These are phyloP conservation scores for Straminergon stramineum DNA, from an alignment of 225 moss, liverwort and hornwort species.

Conservation along the genomic window DNA sequence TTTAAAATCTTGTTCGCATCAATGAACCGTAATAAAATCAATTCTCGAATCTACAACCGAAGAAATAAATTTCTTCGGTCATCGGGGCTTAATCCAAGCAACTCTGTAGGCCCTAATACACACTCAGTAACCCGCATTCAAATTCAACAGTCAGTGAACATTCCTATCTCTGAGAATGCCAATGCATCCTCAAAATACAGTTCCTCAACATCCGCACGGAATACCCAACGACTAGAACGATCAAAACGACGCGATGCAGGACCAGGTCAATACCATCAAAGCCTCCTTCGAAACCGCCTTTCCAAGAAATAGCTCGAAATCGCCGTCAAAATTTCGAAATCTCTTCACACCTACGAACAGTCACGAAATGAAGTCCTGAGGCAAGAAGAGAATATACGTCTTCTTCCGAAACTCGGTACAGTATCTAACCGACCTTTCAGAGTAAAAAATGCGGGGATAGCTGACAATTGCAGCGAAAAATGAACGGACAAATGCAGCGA, in stretches of 20 bases:
- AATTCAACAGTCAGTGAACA: not conserved
- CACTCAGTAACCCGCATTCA: not conserved
- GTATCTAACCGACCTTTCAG: not conserved
- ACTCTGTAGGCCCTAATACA: not conserved
- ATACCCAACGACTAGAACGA: not conserved
- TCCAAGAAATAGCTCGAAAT: not conserved
- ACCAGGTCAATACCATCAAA: not conserved
- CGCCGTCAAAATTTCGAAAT: not conserved
- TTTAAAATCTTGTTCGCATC: not conserved
- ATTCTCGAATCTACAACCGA: not conserved
- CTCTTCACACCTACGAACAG: not conserved
- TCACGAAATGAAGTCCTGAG: not conserved
- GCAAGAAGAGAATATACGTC: not conserved
- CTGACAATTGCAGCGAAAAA: not conserved
- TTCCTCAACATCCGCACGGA: not conserved
- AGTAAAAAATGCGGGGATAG: not conserved
- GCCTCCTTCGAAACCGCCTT: not conserved
- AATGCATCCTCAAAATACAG: not conserved
- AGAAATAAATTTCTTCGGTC: not conserved
- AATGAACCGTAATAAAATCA: not conserved
- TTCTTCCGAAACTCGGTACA: no score
- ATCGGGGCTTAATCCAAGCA: no score
- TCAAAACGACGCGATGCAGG: not conserved
- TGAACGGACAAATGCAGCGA: not conserved
- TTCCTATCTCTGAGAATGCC: not conserved